Conservation (phyloP, 176 grass and related monocot species). For the Musa beccarii region DNA sequence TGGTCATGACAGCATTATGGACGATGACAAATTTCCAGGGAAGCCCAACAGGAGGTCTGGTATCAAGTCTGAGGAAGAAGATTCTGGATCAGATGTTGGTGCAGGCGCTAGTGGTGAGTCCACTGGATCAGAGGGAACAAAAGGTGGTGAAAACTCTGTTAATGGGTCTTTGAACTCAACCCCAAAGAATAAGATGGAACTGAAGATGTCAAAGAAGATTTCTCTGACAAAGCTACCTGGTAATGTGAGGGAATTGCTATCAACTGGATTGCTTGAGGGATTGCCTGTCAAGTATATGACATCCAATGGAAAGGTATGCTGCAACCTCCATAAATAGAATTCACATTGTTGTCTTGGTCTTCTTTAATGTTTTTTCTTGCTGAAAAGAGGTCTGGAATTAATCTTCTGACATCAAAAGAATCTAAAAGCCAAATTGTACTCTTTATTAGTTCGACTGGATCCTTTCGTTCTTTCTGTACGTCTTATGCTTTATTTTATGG, state of each 20-base stretch:
- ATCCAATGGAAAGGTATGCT: constrained; percentile 57
- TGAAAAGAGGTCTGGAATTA: not conserved
- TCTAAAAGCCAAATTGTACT: not conserved
- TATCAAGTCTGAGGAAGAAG: constrained; percentile 9
- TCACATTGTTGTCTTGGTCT: not conserved
- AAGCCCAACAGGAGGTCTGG: constrained; percentile 1
- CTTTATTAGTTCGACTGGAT: not conserved
- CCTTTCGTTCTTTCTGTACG: not conserved
- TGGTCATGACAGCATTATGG: not conserved
- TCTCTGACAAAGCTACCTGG: constrained; percentile 33
- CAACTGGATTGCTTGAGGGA: constrained; percentile 79
- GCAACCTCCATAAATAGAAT: not conserved
- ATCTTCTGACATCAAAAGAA: constrained; percentile 1
- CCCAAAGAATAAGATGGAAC: constrained; percentile 35
- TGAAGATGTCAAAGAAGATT: constrained; percentile 59
- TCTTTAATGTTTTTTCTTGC: not conserved
- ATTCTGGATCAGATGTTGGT: not conserved
- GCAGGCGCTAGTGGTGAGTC: constrained; percentile 5
- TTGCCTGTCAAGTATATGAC: constrained; percentile 74
- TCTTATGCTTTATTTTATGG: not conserved
- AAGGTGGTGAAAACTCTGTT: not conserved
- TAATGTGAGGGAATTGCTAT: constrained; percentile 63
- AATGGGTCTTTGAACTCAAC: constrained; percentile 9
- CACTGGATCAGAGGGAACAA: constrained; percentile 1
- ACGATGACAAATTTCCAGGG: not conserved